Evolutionary conservation across 2,329 filamentous ascomycete species (phyloP), one percentile per base, ranked within the genome.

Genomic region (Atkinsonella hypoxylon): DNA sequence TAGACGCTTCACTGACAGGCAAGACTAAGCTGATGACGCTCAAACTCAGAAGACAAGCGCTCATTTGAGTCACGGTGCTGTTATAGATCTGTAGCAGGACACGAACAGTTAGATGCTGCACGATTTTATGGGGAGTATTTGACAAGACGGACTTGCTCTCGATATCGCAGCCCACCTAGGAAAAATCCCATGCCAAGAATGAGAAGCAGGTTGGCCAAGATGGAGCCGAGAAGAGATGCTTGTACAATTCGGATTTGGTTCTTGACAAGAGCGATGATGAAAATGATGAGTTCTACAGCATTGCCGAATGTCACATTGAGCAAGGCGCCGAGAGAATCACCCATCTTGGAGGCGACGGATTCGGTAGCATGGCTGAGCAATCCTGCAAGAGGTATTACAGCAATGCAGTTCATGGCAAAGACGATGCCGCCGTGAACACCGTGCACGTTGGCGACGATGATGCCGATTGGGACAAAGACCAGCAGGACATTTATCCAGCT

Each of bases 21-120:
- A 96, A 70, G 26, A 95, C 77, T 20, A 95, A 74, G 71, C 89
- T 95, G 68, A 88, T 90, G 54, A 95, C 90, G 62, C 87, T 90
- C 67, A 95, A 68, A 72, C 88, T 94, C 58, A 96, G 78, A 59
- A 96, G 75, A 70, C 89, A 95, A 48, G 90, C 90, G 64, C 89
- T 95, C 88, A 95, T 95, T 65, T 96, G 89, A 1, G 89, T 95
- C 52, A 95, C 88, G 20, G 88, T 95, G 68, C 83, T 93, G 70
- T 95, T 96, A 70, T 95, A 96, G 55, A 96, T 83, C 79, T 86
- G 49, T 6, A 31, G 4, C 9, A 36, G 15, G 34, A 36, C 11
- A 36, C 11, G 3, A 12, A 12, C 15, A 12, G 34, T 36, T 36
- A 36, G 34, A 36, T 36, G 34, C 34, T 36, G 34, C 12, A 36